phyloP scores from a whole-genome alignment of 805 yeast genomes.

The Saturnispora besseyi region DNA sequence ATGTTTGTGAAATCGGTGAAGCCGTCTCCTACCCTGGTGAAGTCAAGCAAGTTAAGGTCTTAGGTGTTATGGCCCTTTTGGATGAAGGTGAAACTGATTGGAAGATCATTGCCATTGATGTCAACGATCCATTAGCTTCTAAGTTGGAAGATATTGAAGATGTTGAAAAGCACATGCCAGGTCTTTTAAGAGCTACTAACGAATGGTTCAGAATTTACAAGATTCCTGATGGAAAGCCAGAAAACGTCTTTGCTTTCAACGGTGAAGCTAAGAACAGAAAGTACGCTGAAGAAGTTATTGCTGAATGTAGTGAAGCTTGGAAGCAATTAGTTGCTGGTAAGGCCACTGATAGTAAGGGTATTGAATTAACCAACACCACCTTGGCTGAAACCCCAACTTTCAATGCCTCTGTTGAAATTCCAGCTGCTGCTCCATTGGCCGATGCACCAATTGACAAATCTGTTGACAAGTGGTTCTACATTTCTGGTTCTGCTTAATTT shows the following conservation, averaged over 20 bases:
- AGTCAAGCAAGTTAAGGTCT: constrained; percentile 79
- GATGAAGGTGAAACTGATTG: constrained; percentile 90
- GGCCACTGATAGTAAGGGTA: constrained; percentile 48
- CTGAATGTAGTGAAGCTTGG: constrained; percentile 85
- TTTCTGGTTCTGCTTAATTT: constrained; percentile 57
- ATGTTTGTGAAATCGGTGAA: constrained; percentile 77
- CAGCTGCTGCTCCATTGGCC: constrained; percentile 61
- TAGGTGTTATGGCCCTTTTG: constrained; percentile 90
- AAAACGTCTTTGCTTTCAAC: constrained; percentile 91
- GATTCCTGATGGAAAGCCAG: constrained; percentile 96
- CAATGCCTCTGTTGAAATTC: constrained; percentile 44
- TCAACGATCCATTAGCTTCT: constrained; percentile 81
- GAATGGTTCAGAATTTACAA: constrained; percentile 99
- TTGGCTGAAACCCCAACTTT: constrained; percentile 47
- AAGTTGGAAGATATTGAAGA: constrained; percentile 87
- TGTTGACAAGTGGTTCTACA: constrained; percentile 97
- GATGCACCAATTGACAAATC: constrained; percentile 96
- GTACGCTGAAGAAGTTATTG: constrained; percentile 77
- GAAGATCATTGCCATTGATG: constrained; percentile 85
- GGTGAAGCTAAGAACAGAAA: constrained; percentile 84
- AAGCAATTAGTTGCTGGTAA: constrained; percentile 60
- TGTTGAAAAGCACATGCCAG: constrained; percentile 84
- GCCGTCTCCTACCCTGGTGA: constrained; percentile 57
- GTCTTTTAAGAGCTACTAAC: constrained; percentile 84
- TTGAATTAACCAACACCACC: constrained; percentile 70